These are phyloP conservation scores for Crepidotus variabilis DNA, from an alignment of 768 basidiomycete species.

Conservation along the genomic window DNA sequence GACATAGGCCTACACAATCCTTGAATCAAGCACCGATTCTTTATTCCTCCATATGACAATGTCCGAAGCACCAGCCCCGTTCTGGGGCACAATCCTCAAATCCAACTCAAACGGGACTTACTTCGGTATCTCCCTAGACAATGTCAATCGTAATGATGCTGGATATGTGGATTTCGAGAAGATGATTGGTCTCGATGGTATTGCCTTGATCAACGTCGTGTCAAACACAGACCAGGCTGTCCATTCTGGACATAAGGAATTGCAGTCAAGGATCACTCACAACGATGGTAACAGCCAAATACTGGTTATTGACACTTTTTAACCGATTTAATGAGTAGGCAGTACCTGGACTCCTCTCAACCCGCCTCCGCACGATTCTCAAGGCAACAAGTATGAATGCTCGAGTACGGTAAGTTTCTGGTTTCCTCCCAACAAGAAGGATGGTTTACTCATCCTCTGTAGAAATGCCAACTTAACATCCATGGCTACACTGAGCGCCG, in stretches of 20 bases:
- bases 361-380: constrained; percentile 75
- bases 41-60: constrained; percentile 97
- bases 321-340: constrained; percentile 38
- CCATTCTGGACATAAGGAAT: constrained; percentile 64
- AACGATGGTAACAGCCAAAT: constrained; percentile 83
- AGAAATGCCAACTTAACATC: constrained; percentile 86
- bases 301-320: not conserved
- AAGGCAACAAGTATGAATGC: constrained; percentile 71
- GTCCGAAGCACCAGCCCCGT: constrained; percentile 67
- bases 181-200: constrained; percentile 92
- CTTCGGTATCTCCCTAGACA: constrained; percentile 80
- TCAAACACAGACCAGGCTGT: constrained; percentile 74
- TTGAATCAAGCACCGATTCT: constrained; percentile 90
- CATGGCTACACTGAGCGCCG: constrained; percentile 94
- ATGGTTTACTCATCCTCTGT: not conserved
- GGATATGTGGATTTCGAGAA: constrained; percentile 99
- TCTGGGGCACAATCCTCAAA: constrained; percentile 90
- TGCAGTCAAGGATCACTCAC: constrained; percentile 90
- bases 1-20: constrained; percentile 80
- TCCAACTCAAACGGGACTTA: constrained; percentile 99
- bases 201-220: constrained; percentile 90
- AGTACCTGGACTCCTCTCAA: constrained; percentile 82
- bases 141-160: constrained; percentile 83
- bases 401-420: constrained; percentile 49
- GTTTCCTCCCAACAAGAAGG: not conserved